Base-by-base conservation (phyloP, 331 rosid genomes). In the Pyracantha coccinea region DNA sequence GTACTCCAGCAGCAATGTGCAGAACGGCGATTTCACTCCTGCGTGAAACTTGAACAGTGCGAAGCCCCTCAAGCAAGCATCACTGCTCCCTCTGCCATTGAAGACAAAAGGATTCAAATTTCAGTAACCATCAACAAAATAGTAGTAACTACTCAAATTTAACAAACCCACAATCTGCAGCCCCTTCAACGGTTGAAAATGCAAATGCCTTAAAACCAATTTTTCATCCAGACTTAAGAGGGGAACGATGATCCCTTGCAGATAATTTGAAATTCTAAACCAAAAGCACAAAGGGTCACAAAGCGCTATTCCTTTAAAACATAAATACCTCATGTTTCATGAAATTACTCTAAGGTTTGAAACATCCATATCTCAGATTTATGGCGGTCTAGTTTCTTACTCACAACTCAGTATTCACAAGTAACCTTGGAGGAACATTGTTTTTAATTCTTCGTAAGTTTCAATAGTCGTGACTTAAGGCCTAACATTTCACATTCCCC, bases 11-110 rank as follows among this genome's bases (percentile, higher is more conserved):
- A 73, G 77, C 58, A 77, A 68, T 8, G 11, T 8, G 24, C 55
- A 32, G 55, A 29, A 70, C 64, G 2, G 44, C 0, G 21, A 54
- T 15, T 44, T 63, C 79, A 50, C 66, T 52, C 60, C 44, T 61
- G 63, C 54, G 13, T 19, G 61, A 61, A 27, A 62, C 54, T 73
- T 61, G 69, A 73, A 73, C 70, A 25, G 29, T 21, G 8, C 60
- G 3, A 44, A 19, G 61, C 27, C 60, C 77, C 4, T 44, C 38
- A 44, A 27, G 20, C 79, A 62, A 60, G 70, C 63, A 53, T 57
- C 79, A 41, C 75, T 6, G 38, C 62, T 21, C 24, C 57, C 70
- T 55, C 84, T 80, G 70, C 54, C 67, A 27, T 31, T 47, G 41
- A 23, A 29, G 53, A 80, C 69, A 75, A 23, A 4, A 74, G 31